These are phyloP conservation scores for Aegilops umbellulata DNA, from an alignment of 176 grass and related monocot species.

Conservation along the genomic window DNA sequence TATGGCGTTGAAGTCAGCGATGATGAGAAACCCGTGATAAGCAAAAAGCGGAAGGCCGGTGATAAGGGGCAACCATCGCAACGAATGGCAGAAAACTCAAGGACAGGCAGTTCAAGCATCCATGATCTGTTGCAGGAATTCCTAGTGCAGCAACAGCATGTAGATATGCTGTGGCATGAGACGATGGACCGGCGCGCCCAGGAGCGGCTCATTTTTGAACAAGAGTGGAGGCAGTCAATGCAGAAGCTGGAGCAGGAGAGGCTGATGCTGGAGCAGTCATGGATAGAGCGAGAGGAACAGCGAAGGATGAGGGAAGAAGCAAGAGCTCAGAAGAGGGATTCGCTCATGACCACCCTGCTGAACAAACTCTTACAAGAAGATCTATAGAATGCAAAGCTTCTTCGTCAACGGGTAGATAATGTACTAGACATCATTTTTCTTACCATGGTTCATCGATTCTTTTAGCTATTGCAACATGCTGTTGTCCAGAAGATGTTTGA, in stretches of 20 bases:
- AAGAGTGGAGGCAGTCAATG: slow-evolving; percentile 78
- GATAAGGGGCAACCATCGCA: slow-evolving; percentile 40
- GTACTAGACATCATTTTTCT: slow-evolving; percentile 26
- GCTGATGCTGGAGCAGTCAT: slow-evolving; percentile 71
- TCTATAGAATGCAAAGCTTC: slow-evolving; percentile 21
- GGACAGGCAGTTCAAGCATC: slow-evolving; percentile 37
- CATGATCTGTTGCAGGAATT: slow-evolving; percentile 76
- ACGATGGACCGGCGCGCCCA: slow-evolving; percentile 55
- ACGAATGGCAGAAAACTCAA: slow-evolving; percentile 21
- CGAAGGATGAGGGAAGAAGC: slow-evolving; percentile 50
- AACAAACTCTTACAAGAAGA: slow-evolving; percentile 60
- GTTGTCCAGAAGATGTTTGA: slow-evolving; percentile 16
- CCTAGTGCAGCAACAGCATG: slow-evolving; percentile 64
- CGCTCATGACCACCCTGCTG: slow-evolving; percentile 37
- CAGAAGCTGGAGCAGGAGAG: slow-evolving; percentile 84
- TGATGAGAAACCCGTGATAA: slow-evolving; percentile 42
- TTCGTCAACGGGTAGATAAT: slow-evolving; percentile 10
- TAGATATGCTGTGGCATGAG: slow-evolving; percentile 72
- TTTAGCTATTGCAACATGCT: slow-evolving; percentile 32
- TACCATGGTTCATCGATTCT: slow-evolving; percentile 35
- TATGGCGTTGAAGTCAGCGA: slow-evolving; percentile 49
- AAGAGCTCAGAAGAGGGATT: slow-evolving; percentile 60
- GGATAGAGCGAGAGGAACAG: slow-evolving; percentile 72
- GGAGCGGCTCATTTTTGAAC: slow-evolving; percentile 69
- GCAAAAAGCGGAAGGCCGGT: slow-evolving; percentile 46